phyloP scores from a whole-genome alignment of 2,329 filamentous ascomycete species.

The Aaosphaeria pasadenensis region DNA sequence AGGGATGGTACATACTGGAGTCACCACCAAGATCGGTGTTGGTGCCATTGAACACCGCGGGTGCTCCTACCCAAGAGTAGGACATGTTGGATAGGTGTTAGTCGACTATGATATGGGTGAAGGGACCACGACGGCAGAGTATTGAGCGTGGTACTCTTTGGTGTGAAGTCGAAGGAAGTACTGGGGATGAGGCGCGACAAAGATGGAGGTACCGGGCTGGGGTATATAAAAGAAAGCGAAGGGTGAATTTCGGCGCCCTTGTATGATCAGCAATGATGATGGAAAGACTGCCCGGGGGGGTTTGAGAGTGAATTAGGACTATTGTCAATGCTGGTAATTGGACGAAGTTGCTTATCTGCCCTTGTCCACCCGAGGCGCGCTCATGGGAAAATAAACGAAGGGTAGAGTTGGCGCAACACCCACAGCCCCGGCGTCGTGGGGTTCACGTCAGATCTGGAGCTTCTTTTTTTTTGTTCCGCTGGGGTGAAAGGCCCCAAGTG shows the following conservation, averaged over 20 bases:
- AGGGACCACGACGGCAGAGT: background rate
- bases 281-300: constrained; percentile 25
- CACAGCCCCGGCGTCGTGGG: constrained; percentile 34
- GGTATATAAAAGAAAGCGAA: constrained; percentile 26
- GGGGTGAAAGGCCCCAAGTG: no score
- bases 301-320: constrained; percentile 29
- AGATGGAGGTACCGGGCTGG: constrained; percentile 12
- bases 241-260: constrained; percentile 30
- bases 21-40: constrained; percentile 67
- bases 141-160: constrained; percentile 1
- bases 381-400: constrained; percentile 36
- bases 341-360: constrained; percentile 29
- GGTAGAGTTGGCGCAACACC: constrained; percentile 14
- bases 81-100: constrained; percentile 37
- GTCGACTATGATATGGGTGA: background rate
- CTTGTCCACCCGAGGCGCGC: constrained; percentile 29
- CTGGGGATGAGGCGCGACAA: constrained; percentile 7
- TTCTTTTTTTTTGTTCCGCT: constrained; percentile 22
- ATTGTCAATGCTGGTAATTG: constrained; percentile 2
- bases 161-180: constrained; percentile 6
- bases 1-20: constrained; percentile 61
- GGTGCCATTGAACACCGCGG: constrained; percentile 50
- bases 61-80: constrained; percentile 47
- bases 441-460: constrained; percentile 33
- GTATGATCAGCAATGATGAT: constrained; percentile 11